These are phyloP conservation scores for Backusella parvicylindrica DNA, from an alignment of 192 early-diverging fungal genomes.

Conservation along the genomic window DNA sequence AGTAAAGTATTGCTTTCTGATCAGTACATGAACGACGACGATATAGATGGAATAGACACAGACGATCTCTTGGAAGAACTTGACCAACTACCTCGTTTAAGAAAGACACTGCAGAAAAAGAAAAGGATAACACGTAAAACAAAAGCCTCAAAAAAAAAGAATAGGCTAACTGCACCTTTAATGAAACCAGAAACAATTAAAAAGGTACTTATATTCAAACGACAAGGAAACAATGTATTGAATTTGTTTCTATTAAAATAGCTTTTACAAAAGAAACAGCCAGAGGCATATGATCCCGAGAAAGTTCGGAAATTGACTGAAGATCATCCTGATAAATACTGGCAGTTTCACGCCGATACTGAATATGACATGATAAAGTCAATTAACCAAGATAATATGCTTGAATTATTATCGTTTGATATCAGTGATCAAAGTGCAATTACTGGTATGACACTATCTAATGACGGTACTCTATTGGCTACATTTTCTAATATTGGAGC, in stretches of 20 bases:
- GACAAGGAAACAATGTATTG: neutral
- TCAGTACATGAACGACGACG: neutral
- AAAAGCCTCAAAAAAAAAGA: neutral
- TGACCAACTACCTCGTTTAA: constrained; percentile 5
- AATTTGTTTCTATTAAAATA: neutral
- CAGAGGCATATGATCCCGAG: constrained; percentile 28
- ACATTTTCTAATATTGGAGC: constrained; percentile 81
- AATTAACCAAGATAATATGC: constrained; percentile 69
- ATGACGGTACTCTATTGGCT: constrained; percentile 81
- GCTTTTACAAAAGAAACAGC: neutral
- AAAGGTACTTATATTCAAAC: neutral
- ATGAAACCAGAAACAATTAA: neutral
- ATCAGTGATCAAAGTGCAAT: constrained; percentile 80
- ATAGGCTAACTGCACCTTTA: neutral
- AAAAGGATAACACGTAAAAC: neutral
- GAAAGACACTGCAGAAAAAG: neutral
- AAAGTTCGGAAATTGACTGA: constrained; percentile 45
- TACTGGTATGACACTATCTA: constrained; percentile 80
- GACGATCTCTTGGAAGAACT: constrained; percentile 25
- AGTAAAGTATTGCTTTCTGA: neutral
- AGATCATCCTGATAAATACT: constrained; percentile 61
- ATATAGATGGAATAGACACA: constrained; percentile 20
- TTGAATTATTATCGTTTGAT: constrained; percentile 57
- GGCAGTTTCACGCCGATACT: constrained; percentile 50
- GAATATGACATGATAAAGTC: constrained; percentile 51